A percentile compares a stretch with the other conserved stretches of the same genome.
Conservation (phyloP, 23 red algal genomes). For the Chondrus crispus region DNA sequence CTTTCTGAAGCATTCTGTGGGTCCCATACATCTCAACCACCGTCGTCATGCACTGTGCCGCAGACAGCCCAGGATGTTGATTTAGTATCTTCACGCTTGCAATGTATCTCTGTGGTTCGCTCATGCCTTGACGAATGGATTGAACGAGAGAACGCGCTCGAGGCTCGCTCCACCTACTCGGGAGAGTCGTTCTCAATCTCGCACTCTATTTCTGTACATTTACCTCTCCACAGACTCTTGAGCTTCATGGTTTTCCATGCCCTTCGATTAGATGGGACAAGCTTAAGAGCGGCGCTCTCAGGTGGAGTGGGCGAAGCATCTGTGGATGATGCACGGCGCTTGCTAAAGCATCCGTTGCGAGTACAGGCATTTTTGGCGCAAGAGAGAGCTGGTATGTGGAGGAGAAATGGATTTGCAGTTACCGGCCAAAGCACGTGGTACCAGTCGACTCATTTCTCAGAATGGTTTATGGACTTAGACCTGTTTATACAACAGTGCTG, state of each 20-base stretch:
- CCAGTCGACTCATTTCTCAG: constrained; percentile 26
- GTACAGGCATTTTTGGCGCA: constrained; percentile 58
- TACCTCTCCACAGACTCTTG: constrained; percentile 76
- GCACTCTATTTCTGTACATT: constrained; percentile 56
- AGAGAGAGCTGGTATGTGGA: constrained; percentile 79
- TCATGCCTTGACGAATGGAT: constrained; percentile 44
- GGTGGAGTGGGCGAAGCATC: neutral
- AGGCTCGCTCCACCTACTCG: constrained; percentile 8
- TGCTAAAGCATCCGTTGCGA: constrained; percentile 29
- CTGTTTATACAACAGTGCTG: constrained; percentile 70
- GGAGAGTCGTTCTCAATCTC: constrained; percentile 36
- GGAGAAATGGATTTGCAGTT: constrained; percentile 53
- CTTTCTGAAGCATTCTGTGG: constrained; percentile 52
- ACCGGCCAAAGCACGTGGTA: constrained; percentile 31
- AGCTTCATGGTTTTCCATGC: constrained; percentile 53
- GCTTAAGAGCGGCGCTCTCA: neutral
- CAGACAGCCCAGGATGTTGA: neutral
- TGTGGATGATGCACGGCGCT: neutral
- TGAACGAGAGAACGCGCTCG: constrained; percentile 18
- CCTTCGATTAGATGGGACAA: constrained; percentile 29
- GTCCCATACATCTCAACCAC: neutral
- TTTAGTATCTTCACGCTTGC: neutral
- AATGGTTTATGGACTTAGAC: constrained; percentile 84
- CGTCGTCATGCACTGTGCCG: neutral
- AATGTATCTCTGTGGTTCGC: constrained; percentile 17